phyloP scores from a whole-genome alignment of 805 yeast genomes.

The Candida ficus region DNA sequence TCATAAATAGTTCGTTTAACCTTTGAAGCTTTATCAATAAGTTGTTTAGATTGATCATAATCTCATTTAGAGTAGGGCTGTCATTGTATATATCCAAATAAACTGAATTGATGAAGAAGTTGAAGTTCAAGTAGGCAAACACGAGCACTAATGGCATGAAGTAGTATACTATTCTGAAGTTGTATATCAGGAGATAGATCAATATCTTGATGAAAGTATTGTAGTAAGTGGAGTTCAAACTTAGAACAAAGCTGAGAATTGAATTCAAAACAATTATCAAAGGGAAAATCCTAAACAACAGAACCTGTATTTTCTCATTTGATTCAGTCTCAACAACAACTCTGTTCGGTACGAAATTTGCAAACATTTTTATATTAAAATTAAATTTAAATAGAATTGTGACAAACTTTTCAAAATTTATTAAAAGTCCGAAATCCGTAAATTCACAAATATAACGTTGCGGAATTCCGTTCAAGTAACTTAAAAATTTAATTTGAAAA shows the following conservation, averaged over 20 bases:
- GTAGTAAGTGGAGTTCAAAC: constrained; percentile 5
- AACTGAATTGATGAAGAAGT: constrained; percentile 8
- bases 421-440: too few relatives aligned
- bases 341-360: constrained; percentile 4
- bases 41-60: constrained; percentile 5
- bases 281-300: constrained; percentile 6
- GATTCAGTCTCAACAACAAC: constrained; percentile 2
- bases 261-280: constrained; percentile 2
- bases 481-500: too few relatives aligned
- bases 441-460: too few relatives aligned
- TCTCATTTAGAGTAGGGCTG: constrained; percentile 7
- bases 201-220: constrained; percentile 6
- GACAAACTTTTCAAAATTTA: too few relatives aligned
- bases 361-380: constrained; percentile 3
- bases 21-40: constrained; percentile 3
- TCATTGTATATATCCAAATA: constrained; percentile 8
- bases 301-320: constrained; percentile 5
- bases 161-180: neutral
- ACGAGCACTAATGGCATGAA: constrained; percentile 3
- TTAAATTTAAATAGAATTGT: too few relatives aligned
- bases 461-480: too few relatives aligned
- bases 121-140: constrained; percentile 5
- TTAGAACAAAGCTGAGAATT: constrained; percentile 2
- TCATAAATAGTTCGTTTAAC: neutral
- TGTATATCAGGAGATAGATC: constrained; percentile 5